These are phyloP conservation scores for Grigorovia jiainica DNA, from an alignment of 805 yeast genomes.

Conservation along the genomic window DNA sequence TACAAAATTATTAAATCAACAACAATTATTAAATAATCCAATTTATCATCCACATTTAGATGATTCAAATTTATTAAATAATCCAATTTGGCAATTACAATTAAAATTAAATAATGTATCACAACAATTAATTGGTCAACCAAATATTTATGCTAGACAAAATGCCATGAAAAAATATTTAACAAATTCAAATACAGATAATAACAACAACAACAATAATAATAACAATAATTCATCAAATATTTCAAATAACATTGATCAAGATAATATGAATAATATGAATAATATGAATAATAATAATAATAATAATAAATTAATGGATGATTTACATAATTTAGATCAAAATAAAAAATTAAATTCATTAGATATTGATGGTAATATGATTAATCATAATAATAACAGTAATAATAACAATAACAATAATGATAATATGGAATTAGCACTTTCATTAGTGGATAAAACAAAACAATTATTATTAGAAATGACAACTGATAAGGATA, in stretches of 20 bases:
- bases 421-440: not conserved
- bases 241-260: not conserved
- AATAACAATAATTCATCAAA: not conserved
- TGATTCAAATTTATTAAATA: conserved; percentile 24
- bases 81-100: conserved; percentile 30
- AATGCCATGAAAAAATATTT: conserved; percentile 30
- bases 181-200: conserved; percentile 14
- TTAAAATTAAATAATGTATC: conserved; percentile 27
- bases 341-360: not conserved
- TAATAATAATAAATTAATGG: not conserved
- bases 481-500: conserved; percentile 17
- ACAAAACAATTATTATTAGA: conserved; percentile 27
- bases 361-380: not conserved
- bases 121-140: conserved; percentile 24
- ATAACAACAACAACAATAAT: not conserved
- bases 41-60: conserved; percentile 28
- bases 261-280: not conserved
- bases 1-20: not conserved
- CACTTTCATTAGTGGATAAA: conserved; percentile 19
- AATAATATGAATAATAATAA: too few species aligned
- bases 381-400: not conserved
- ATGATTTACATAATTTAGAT: not conserved
- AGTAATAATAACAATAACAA: not conserved
- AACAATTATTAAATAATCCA: conserved; percentile 18
- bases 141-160: conserved; percentile 31